Percentiles rank a stretch among this genome's conserved stretches.
Conservation (phyloP, 176 grass and related monocot genomes). For the Panicum miliaceum region DNA sequence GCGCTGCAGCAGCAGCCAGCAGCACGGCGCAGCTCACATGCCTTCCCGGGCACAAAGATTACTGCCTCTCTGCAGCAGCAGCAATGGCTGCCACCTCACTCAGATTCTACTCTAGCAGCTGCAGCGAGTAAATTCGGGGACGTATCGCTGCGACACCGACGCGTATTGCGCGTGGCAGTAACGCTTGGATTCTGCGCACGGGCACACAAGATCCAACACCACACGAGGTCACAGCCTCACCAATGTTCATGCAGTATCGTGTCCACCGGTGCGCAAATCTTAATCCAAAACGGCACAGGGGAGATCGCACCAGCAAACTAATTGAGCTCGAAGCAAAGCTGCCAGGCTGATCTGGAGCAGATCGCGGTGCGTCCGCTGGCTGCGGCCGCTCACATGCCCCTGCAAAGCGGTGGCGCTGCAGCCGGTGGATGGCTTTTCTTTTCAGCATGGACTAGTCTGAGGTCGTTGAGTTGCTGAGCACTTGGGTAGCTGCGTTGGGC, state of each 20-base stretch:
- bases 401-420: not conserved
- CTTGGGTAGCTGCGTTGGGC: not conserved
- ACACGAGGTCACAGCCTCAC: not conserved
- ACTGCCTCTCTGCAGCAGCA: not conserved
- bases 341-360: constrained; percentile 28
- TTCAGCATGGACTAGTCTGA: not conserved
- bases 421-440: not conserved
- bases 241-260: not conserved
- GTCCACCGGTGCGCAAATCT: not conserved
- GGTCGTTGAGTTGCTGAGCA: constrained; percentile 2
- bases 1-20: not conserved
- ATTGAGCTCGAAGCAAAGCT: not conserved
- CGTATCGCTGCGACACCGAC: not conserved
- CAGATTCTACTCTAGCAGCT: not conserved
- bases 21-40: constrained; percentile 43
- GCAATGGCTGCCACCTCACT: constrained; percentile 1
- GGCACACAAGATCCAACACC: constrained; percentile 36
- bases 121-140: not conserved
- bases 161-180: too few relatives aligned
- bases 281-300: not conserved
- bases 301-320: not conserved
- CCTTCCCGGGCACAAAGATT: constrained; percentile 27
- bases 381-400: constrained; percentile 35
- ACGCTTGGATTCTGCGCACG: constrained; percentile 1
- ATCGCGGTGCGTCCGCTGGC: not conserved